Evolutionary conservation across 345 rosid species (phyloP).

Genomic region (Cardamine chenopodiifolia): DNA sequence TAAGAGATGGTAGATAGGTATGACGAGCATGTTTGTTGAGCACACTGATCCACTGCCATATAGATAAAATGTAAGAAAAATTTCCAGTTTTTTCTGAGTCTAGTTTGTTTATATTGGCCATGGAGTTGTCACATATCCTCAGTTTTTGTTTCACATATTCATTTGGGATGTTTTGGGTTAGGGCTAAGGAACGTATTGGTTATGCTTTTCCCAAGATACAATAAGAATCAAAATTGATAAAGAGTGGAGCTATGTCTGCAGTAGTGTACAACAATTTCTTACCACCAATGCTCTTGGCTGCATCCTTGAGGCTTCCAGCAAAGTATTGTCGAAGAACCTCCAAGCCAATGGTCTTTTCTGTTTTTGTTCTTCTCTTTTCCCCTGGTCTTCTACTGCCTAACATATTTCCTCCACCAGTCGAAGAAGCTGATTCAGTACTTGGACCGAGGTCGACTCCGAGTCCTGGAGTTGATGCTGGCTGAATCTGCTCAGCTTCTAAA

Average conservation of each 20-base stretch:
- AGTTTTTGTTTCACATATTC: not conserved
- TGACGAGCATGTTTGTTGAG: not conserved
- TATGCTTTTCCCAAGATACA: slow-evolving; percentile 15
- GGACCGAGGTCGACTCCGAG: slow-evolving; percentile 41
- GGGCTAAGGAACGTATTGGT: slow-evolving; percentile 7
- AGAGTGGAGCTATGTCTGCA: slow-evolving; percentile 27
- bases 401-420: slow-evolving; percentile 42
- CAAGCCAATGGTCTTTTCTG: slow-evolving; percentile 87
- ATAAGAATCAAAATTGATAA: slow-evolving; percentile 14
- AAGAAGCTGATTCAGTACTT: slow-evolving; percentile 41
- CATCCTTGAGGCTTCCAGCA: slow-evolving; percentile 97
- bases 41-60: slow-evolving; percentile 3
- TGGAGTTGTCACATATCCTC: not conserved
- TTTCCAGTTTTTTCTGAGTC: not conserved
- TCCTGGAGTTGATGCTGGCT: slow-evolving; percentile 42
- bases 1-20: slow-evolving; percentile 5
- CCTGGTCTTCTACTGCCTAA: slow-evolving; percentile 52
- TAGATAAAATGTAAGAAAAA: not conserved
- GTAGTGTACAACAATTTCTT: slow-evolving; percentile 41
- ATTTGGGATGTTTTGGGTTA: not conserved
- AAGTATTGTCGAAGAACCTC: slow-evolving; percentile 82
- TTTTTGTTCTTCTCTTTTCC: slow-evolving; percentile 68
- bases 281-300: slow-evolving; percentile 95
- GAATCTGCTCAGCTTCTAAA: slow-evolving; percentile 48
- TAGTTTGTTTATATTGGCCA: not conserved